Conservation (phyloP, 2,329 filamentous ascomycete species). For the Pseudogymnoascus sp. region DNA sequence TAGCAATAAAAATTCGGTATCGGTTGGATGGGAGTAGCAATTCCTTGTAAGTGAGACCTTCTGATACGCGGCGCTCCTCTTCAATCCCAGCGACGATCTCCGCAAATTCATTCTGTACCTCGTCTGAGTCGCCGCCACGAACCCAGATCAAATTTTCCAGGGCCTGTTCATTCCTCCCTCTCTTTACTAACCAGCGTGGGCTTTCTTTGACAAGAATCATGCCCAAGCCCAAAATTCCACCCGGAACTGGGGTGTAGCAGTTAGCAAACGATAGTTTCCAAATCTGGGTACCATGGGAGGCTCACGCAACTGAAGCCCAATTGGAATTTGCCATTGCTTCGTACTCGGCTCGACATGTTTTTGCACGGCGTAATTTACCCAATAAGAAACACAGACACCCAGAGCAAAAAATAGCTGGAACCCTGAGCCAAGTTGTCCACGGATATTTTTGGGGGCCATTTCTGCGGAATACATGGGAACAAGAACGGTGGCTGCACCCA, state of each 20-base stretch:
- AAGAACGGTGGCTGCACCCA: slow-evolving; percentile 39
- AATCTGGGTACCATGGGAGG: background rate
- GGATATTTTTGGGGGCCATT: slow-evolving; percentile 37
- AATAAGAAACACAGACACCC: slow-evolving; percentile 32
- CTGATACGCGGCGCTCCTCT: slow-evolving; percentile 38
- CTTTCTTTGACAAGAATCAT: slow-evolving; percentile 45
- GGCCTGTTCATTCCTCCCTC: slow-evolving; percentile 39
- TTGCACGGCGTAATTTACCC: slow-evolving; percentile 41
- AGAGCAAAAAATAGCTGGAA: slow-evolving; percentile 33
- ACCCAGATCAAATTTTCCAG: slow-evolving; percentile 44
- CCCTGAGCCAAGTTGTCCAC: slow-evolving; percentile 31
- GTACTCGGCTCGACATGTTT: slow-evolving; percentile 32
- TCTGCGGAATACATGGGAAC: slow-evolving; percentile 38
- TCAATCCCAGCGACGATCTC: slow-evolving; percentile 40
- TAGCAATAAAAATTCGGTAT: slow-evolving; percentile 39
- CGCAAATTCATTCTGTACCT: slow-evolving; percentile 33
- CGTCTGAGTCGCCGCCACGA: slow-evolving; percentile 37
- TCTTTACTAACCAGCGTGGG: slow-evolving; percentile 42
- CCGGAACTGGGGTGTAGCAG: slow-evolving; percentile 29
- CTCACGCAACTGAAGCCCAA: slow-evolving; percentile 31
- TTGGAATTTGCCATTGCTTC: slow-evolving; percentile 44
- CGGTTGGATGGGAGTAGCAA: slow-evolving; percentile 40
- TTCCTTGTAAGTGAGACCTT: slow-evolving; percentile 41
- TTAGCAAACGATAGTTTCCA: background rate
- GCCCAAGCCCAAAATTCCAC: slow-evolving; percentile 39